Percentiles rank a stretch among this genome's conserved stretches.
These are phyloP conservation scores for Neonectria neomacrospora DNA, from an alignment of 2,329 filamentous ascomycete species.

Conservation along the genomic window DNA sequence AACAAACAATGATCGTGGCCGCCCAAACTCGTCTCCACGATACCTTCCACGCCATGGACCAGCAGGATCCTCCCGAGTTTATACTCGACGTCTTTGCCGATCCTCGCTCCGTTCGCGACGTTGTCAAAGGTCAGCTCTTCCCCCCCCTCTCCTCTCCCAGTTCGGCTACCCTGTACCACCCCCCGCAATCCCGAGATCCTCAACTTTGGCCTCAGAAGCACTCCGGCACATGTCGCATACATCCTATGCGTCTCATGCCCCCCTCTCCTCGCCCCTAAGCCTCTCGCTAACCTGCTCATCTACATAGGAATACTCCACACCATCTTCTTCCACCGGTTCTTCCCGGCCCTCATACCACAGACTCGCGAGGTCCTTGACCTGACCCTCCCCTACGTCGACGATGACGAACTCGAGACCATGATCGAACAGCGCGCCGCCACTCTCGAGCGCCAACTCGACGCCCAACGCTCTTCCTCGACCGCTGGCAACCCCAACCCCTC, in stretches of 20 bases:
- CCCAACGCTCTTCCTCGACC: constrained; percentile 59
- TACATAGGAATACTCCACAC: constrained; percentile 85
- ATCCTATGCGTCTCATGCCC: not conserved
- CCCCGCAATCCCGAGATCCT: constrained; percentile 30
- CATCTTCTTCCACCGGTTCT: constrained; percentile 99
- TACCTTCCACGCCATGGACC: constrained; percentile 55
- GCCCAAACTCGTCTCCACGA: constrained; percentile 38
- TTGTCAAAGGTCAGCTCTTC: constrained; percentile 79
- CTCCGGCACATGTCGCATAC: not conserved
- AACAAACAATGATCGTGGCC: constrained; percentile 38
- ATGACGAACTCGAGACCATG: constrained; percentile 90
- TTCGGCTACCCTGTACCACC: constrained; percentile 37
- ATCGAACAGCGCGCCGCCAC: constrained; percentile 88
- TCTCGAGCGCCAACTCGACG: constrained; percentile 80
- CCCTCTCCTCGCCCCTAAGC: not conserved
- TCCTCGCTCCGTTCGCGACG: constrained; percentile 87
- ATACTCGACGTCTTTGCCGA: constrained; percentile 95
- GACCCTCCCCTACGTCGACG: constrained; percentile 87
- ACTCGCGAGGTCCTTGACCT: constrained; percentile 92
- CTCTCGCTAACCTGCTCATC: not conserved
- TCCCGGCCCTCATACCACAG: constrained; percentile 83
- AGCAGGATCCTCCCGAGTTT: constrained; percentile 79
- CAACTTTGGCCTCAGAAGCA: constrained; percentile 2
- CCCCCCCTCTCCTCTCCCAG: constrained; percentile 28
- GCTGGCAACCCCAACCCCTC: constrained; percentile 32